Conservation (phyloP, 495 filamentous ascomycete species). For the Talaromyces nanjingensis region DNA sequence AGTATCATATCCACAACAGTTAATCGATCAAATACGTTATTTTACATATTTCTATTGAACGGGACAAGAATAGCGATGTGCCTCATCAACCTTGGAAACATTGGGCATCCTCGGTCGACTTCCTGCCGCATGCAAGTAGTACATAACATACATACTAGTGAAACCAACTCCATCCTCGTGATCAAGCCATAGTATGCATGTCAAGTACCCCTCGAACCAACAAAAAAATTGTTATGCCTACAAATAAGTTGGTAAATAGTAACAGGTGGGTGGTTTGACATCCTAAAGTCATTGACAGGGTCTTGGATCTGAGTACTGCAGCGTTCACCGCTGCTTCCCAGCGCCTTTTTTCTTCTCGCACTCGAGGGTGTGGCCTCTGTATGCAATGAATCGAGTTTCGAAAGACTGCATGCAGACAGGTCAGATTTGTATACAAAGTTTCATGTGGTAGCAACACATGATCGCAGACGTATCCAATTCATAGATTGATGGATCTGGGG, state of each 20-base stretch:
- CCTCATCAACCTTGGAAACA: no score
- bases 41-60: neutral
- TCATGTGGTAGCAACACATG: neutral
- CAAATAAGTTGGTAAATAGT: no score
- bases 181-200: neutral
- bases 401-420: neutral
- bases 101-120: no score
- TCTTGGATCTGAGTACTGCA: neutral
- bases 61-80: no score
- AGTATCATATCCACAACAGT: neutral
- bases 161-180: neutral
- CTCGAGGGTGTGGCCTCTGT: neutral
- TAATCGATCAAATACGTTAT: neutral
- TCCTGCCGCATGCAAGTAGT: no score
- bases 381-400: neutral
- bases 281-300: neutral
- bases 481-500: no score
- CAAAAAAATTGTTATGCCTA: no score
- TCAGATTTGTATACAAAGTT: neutral
- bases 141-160: neutral
- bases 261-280: neutral
- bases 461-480: no score
- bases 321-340: neutral
- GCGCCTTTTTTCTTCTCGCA: neutral
- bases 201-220: no score